Evolutionary conservation across 768 basidiomycete species (phyloP), one percentile per base, ranked within the genome.

Genomic region (Mycena vitilis): DNA sequence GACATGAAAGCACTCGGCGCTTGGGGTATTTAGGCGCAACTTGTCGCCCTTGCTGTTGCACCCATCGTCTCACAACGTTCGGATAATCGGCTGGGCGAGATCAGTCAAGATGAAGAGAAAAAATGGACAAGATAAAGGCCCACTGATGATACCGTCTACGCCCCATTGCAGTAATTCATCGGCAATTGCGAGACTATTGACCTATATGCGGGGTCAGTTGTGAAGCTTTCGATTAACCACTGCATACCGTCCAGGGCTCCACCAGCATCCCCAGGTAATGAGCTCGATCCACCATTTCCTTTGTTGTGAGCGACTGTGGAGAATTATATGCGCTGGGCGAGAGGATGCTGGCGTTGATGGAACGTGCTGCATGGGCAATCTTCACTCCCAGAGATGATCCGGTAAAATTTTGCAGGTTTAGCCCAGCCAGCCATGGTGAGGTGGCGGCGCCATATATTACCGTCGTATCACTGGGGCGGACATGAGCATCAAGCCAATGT

Each of bases 221-320:
- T 22, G 3, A 47, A 37, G 9, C n/a, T 40, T 30, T 10, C 12
- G 7, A 40, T 22, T 38, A 38, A 48, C 12, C 10, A 60, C 81
- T 30, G 30, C 87, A 70, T 68, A 91, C 91, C 37, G 93, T 94
- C 88, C 90, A 95, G 8, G 92, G 91, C 68, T 89, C 88, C 52
- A 95, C 89, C 13, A 75, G 67, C 75, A 94, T 74, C 4, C 88
- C 89, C 37, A 91, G 82, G 42, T 82, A 68, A 74, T 94, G 93
- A 0, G 92, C 88, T 58, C 84, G 81, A 51, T 84, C 81, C 34
- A 95, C 83, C 92, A 95, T 93, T 23, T 82, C 85, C 75, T 83
- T 79, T 3, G 91, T 92, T 1, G 88, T 88, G 73, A 94, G 4
- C 86, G 77, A 56, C 83, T 76, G 4, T 77, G 76, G 59, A 81